Evolutionary conservation across 805 yeast species (phyloP).

Genomic region (Candida railenensis): DNA sequence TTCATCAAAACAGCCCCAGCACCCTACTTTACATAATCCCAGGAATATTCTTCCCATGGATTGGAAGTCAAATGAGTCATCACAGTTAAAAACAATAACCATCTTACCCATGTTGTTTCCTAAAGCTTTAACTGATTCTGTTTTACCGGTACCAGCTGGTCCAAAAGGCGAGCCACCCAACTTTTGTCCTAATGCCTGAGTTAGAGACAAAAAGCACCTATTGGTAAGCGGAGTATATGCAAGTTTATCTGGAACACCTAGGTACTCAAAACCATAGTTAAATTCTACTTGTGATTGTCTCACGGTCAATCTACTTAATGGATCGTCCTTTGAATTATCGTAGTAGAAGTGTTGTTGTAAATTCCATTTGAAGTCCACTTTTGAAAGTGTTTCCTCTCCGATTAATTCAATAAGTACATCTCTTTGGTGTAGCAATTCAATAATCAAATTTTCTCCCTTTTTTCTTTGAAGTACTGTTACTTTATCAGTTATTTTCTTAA

Average conservation of each 20-base stretch:
- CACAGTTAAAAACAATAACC: conserved; percentile 89
- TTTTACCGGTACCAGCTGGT: conserved; percentile 97
- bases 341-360: conserved; percentile 52
- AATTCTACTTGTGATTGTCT: conserved; percentile 52
- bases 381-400: conserved; percentile 8
- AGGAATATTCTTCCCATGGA: conserved; percentile 73
- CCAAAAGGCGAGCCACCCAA: conserved; percentile 93
- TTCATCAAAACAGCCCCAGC: conserved; percentile 97
- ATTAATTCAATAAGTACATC: conserved; percentile 31
- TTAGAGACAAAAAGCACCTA: conserved; percentile 63
- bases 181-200: conserved; percentile 68
- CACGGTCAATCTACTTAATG: conserved; percentile 38
- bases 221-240: conserved; percentile 76
- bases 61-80: conserved; percentile 79
- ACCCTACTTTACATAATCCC: conserved; percentile 81
- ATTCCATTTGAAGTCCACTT: conserved; percentile 43
- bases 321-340: conserved; percentile 19
- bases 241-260: conserved; percentile 70
- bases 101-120: conserved; percentile 76
- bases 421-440: conserved; percentile 64
- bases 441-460: conserved; percentile 58
- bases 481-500: conserved; percentile 11
- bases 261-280: conserved; percentile 76
- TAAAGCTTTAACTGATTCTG: conserved; percentile 83
- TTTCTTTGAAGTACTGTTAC: conserved; percentile 31